These are phyloP conservation scores for Capsicum pubescens DNA, from an alignment of 257 asterid species.

Conservation along the genomic window DNA sequence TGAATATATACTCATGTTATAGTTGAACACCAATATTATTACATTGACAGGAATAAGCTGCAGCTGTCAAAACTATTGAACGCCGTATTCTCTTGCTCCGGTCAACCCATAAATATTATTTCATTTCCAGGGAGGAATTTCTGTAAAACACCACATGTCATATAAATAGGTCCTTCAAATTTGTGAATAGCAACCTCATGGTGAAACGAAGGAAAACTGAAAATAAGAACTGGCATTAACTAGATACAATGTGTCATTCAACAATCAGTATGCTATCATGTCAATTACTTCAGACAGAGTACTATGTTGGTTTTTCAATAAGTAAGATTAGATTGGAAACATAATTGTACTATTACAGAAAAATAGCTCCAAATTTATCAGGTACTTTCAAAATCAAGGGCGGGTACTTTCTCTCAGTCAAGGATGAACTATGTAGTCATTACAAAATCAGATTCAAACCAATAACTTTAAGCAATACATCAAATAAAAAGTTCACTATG, in stretches of 20 bases:
- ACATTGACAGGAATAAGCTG: no score
- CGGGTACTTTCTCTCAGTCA: neutral
- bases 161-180: no score
- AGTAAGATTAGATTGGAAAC: neutral
- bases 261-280: no score
- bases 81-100: neutral
- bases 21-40: no score
- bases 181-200: no score
- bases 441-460: neutral
- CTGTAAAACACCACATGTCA: no score
- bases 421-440: neutral
- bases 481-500: neutral
- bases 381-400: neutral
- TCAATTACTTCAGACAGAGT: no score
- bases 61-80: neutral
- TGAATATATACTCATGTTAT: neutral
- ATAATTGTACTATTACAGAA: neutral
- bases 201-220: no score
- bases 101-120: neutral
- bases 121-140: neutral
- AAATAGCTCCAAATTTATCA: neutral
- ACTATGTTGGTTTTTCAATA: no score
- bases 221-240: no score
- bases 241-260: no score
- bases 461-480: neutral